Conservation (phyloP, 2,329 filamentous ascomycete species). For the Triangularia verruculosa region DNA sequence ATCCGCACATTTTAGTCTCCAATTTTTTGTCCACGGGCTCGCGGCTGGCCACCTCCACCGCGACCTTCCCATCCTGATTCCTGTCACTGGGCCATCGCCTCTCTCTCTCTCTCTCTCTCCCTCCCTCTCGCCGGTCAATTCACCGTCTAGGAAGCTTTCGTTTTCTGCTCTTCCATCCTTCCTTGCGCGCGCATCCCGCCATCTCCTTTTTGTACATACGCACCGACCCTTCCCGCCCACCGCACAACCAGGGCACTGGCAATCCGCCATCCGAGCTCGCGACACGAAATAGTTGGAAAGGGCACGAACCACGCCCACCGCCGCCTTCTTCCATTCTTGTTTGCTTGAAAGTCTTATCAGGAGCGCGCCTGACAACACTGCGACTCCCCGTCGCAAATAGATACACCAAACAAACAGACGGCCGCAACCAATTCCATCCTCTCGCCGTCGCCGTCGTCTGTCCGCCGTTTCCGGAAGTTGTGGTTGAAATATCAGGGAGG, state of each 20-base stretch:
- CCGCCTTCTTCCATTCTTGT: neutral
- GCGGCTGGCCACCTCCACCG: neutral
- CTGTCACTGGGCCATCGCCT: neutral
- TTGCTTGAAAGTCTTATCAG: neutral
- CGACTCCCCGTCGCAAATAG: neutral
- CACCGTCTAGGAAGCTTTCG: neutral
- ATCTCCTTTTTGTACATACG: neutral
- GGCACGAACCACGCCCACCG: neutral
- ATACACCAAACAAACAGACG: neutral
- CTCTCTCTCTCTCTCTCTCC: neutral
- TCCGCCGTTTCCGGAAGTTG: constrained; percentile 20
- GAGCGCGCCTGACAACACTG: neutral
- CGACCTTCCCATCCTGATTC: neutral
- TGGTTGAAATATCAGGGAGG: neutral
- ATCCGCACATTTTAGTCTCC: neutral
- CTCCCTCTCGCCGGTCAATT: neutral
- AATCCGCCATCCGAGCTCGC: neutral
- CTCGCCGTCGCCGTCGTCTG: neutral
- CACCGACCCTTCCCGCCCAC: neutral
- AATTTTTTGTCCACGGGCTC: neutral
- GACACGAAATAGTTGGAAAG: neutral
- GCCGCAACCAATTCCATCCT: neutral
- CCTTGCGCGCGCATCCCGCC: neutral
- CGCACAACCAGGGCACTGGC: neutral
- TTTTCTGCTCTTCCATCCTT: neutral